Evolutionary conservation across 805 yeast genomes (phyloP), one percentile per base, ranked within the genome.

Genomic region (Sporopachydermia lactativora): DNA sequence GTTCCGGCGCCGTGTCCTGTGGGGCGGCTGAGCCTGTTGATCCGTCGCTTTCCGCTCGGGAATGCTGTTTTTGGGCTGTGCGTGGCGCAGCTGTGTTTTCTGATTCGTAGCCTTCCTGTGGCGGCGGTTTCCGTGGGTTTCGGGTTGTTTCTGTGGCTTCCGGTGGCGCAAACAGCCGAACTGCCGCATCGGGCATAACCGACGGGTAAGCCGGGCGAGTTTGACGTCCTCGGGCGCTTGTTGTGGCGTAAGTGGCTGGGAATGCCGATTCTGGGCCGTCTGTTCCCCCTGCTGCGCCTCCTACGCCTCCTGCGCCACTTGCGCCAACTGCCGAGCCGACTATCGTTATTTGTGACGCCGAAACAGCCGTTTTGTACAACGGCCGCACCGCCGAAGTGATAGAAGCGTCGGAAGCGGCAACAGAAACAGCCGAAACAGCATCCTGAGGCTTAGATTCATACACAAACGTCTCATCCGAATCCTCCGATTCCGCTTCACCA

Each of bases 391-490:
- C 16, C n/a, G n/a, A n/a, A n/a, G n/a, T n/a, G n/a, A n/a, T n/a
- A n/a, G n/a, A n/a, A 45, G 44, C 36, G 43, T 45, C 39, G 42
- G 39, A 19, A 41, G 43, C 40, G 37, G 45, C 36, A 39, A 24
- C 35, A 44, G 49, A 36, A 41, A 44, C 16, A 38, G 42, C 19
- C 40, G 43, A 17, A 34, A 36, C 15, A 18, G 43, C 39, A 28
- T 44, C 38, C 16, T 39, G 35, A 36, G 61, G 53, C 48, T 58
- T 48, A 51, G 63, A 73, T 52, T 88, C 96, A 57, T 89, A 89
- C n/a, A 89, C 96, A 66, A 92, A 89, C 1, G 95, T 85, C 57
- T 92, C 98, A 49, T 88, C 95, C 17, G 86, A 76, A 55, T 88
- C 96, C 24, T 88, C 78, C 35, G 81, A 75, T 45, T 81, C 84